These are phyloP conservation scores for Boletus rubroflammeus DNA, from an alignment of 768 basidiomycete genomes.

Conservation along the genomic window DNA sequence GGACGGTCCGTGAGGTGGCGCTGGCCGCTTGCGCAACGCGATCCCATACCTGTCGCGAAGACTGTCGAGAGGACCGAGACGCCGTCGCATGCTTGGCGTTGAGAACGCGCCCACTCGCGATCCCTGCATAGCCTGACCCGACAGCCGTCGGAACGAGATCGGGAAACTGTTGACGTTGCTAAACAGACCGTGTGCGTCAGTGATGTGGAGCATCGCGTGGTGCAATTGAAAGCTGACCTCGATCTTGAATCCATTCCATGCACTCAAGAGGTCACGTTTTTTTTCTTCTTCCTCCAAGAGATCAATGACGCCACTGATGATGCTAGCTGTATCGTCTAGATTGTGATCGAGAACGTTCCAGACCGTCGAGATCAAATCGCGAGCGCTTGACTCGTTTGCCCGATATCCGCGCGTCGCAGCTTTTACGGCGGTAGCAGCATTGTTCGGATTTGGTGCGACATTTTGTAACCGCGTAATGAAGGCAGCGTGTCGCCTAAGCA, in stretches of 20 bases:
- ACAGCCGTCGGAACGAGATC: constrained; percentile 58
- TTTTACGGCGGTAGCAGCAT: constrained; percentile 59
- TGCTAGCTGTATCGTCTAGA: constrained; percentile 70
- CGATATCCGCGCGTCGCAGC: constrained; percentile 79
- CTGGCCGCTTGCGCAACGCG: constrained; percentile 81
- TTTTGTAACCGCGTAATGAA: constrained; percentile 62
- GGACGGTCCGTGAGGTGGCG: constrained; percentile 31
- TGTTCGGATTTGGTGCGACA: constrained; percentile 53
- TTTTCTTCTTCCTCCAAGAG: constrained; percentile 83
- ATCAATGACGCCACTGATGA: constrained; percentile 72
- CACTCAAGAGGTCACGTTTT: constrained; percentile 64
- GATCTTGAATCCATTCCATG: constrained; percentile 81
- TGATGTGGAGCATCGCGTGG: background rate
- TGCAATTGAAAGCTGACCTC: constrained; percentile 57
- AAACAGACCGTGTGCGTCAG: background rate
- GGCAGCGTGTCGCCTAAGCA: constrained; percentile 57
- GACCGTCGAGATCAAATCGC: constrained; percentile 85
- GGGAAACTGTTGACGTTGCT: constrained; percentile 87
- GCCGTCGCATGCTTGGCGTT: constrained; percentile 77
- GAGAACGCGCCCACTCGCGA: constrained; percentile 77
- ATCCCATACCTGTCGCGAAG: constrained; percentile 75
- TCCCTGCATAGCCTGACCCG: constrained; percentile 71
- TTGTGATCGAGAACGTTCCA: constrained; percentile 71
- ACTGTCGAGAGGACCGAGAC: constrained; percentile 49
- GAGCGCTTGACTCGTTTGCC: constrained; percentile 69